A percentile compares a stretch with the other conserved stretches of the same genome.
Conservation (phyloP, 139 green algal genomes). For the Chlamydomonas sp. region DNA sequence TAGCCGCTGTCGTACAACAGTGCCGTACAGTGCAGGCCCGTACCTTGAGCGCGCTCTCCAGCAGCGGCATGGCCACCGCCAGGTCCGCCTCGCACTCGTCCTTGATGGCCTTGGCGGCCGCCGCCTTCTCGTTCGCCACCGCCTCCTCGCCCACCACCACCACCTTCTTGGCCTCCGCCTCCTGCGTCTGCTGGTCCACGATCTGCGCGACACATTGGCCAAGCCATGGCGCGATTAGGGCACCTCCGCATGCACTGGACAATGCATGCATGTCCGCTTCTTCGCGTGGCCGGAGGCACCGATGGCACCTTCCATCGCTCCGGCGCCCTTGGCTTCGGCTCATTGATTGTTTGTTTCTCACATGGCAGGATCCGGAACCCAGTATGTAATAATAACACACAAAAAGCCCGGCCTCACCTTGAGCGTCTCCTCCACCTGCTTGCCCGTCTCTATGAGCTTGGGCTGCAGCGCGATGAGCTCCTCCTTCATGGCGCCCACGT, state of each 20-base stretch:
- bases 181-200: conserved; percentile 62
- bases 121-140: conserved; percentile 70
- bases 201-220: conserved; percentile 31
- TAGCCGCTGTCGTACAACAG: too few relatives aligned
- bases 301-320: too few relatives aligned
- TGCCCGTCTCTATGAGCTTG: conserved; percentile 71
- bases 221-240: too few relatives aligned
- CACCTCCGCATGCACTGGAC: too few relatives aligned
- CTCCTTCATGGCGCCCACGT: conserved; percentile 60
- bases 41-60: conserved; percentile 61
- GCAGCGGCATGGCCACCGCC: conserved; percentile 48
- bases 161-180: conserved; percentile 69
- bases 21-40: too few relatives aligned
- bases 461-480: conserved; percentile 77
- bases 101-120: conserved; percentile 75
- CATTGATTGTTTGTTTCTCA: too few relatives aligned
- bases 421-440: conserved; percentile 71
- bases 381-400: background rate
- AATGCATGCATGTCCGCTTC: too few relatives aligned
- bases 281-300: too few relatives aligned
- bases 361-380: too few relatives aligned
- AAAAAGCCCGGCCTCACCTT: conserved; percentile 29
- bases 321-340: too few relatives aligned
- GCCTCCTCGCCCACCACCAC: conserved; percentile 74
- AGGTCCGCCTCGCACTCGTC: conserved; percentile 80